phyloP scores from a whole-genome alignment of 352 stramenopile genomes.

The Globisporangium recalcitrans region DNA sequence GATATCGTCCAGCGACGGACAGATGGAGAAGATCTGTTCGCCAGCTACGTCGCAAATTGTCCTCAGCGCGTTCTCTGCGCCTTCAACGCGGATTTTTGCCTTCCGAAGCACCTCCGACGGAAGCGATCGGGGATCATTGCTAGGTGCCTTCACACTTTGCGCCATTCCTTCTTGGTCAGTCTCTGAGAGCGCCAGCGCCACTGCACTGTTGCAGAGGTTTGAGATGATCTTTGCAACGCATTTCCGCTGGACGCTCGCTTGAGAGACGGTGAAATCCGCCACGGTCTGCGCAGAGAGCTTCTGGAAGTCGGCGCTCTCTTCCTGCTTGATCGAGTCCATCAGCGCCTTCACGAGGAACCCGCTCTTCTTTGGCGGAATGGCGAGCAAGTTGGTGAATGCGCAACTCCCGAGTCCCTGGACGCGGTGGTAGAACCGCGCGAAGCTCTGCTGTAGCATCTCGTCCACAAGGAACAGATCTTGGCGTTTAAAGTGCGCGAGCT shows the following conservation, averaged over 20 bases:
- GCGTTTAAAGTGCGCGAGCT: constrained; percentile 69
- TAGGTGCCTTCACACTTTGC: constrained; percentile 3
- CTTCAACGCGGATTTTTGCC: constrained; percentile 31
- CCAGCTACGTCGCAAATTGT: constrained; percentile 34
- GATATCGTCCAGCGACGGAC: constrained; percentile 29
- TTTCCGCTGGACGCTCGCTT: constrained; percentile 50
- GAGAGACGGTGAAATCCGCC: constrained; percentile 48
- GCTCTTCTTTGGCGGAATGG: constrained; percentile 58
- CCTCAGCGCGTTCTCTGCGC: constrained; percentile 36
- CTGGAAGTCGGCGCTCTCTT: constrained; percentile 42
- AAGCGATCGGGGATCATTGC: background rate
- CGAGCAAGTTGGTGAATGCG: constrained; percentile 47
- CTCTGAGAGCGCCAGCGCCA: constrained; percentile 25
- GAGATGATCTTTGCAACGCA: constrained; percentile 74
- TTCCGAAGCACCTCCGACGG: constrained; percentile 25
- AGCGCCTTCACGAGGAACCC: constrained; percentile 74
- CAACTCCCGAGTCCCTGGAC: constrained; percentile 62
- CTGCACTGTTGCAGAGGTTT: constrained; percentile 70
- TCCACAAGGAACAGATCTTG: constrained; percentile 82
- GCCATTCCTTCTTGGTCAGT: constrained; percentile 7
- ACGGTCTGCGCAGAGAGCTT: constrained; percentile 42
- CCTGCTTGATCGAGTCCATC: constrained; percentile 75
- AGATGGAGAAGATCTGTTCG: constrained; percentile 28
- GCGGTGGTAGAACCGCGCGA: constrained; percentile 39
- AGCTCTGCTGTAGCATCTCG: constrained; percentile 57